phyloP scores from a whole-genome alignment of 148 eudicot genomes.

The Silene latifolia region DNA sequence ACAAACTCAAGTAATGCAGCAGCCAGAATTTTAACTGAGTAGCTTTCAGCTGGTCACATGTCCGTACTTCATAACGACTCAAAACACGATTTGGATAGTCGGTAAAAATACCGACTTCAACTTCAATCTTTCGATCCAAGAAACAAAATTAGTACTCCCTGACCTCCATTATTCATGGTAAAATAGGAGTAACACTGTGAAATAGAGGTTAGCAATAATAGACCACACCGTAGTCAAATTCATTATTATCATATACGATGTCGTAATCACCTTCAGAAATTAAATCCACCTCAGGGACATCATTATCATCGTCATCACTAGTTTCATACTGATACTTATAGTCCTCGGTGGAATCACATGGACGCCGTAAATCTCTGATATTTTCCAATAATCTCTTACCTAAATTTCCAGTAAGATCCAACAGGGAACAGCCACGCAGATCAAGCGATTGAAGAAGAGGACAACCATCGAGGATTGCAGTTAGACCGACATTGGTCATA shows the following conservation, averaged over 20 bases:
- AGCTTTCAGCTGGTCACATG: too few species aligned
- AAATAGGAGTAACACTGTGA: background rate
- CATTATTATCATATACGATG: conserved; percentile 29
- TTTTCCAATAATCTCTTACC: conserved; percentile 37
- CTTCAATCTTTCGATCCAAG: too few species aligned
- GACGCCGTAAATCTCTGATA: conserved; percentile 37
- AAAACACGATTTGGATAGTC: too few species aligned
- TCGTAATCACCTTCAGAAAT: conserved; percentile 20
- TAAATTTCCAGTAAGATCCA: conserved; percentile 34
- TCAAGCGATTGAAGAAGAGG: conserved; percentile 55
- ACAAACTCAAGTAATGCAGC: too few species aligned
- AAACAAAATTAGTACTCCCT: too few species aligned
- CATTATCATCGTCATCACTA: background rate
- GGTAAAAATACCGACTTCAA: too few species aligned
- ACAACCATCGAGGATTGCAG: conserved; percentile 49
- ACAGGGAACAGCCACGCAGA: conserved; percentile 47
- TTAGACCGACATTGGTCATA: conserved; percentile 48
- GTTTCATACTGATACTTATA: conserved; percentile 26
- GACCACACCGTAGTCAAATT: too few species aligned
- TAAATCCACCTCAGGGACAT: too few species aligned
- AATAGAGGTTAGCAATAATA: background rate
- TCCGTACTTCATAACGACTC: too few species aligned
- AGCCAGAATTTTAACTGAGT: too few species aligned
- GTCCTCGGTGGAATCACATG: conserved; percentile 43
- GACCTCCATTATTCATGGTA: too few species aligned